Percentiles rank a stretch among this genome's conserved stretches.
Conservation (phyloP, 495 filamentous ascomycete species). For the Astrocystis sublimbata region DNA sequence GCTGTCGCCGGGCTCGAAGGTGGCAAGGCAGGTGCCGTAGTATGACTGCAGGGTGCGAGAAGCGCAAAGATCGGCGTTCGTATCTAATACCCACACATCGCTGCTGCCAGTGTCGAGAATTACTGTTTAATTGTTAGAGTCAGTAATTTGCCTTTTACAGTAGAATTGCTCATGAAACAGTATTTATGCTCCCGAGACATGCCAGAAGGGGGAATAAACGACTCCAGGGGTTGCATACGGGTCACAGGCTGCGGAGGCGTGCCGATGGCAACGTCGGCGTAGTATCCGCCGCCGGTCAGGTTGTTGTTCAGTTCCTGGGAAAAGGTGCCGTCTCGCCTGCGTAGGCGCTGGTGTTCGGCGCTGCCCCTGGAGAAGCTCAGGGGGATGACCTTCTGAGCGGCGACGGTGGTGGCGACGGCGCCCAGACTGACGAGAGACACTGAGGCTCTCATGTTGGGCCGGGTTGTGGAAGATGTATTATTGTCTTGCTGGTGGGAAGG, state of each 20-base stretch:
- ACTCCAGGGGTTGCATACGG: too few species aligned
- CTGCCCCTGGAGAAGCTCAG: slow-evolving; percentile 26
- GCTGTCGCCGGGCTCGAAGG: slow-evolving; percentile 59
- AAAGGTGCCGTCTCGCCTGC: slow-evolving; percentile 32
- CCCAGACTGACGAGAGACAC: slow-evolving; percentile 15
- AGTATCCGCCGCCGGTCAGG: slow-evolving; percentile 57
- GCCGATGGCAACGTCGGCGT: slow-evolving; percentile 66
- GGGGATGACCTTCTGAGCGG: slow-evolving; percentile 28
- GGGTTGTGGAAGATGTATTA: too few species aligned
- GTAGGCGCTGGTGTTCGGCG: slow-evolving; percentile 15
- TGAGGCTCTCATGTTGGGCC: slow-evolving; percentile 22
- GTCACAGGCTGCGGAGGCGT: slow-evolving; percentile 64
- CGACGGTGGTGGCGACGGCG: slow-evolving; percentile 8
- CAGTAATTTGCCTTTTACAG: too few species aligned
- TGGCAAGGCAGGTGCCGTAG: slow-evolving; percentile 34
- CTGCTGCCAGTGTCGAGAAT: slow-evolving; percentile 81
- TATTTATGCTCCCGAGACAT: too few species aligned
- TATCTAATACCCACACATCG: slow-evolving; percentile 72
- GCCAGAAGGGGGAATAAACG: too few species aligned
- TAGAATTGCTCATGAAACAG: too few species aligned
- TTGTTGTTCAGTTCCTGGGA: slow-evolving; percentile 47
- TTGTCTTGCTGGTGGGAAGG: too few species aligned
- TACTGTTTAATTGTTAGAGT: too few species aligned
- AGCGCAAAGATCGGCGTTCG: slow-evolving; percentile 46
- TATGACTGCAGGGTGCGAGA: slow-evolving; percentile 31